Conservation (phyloP, 441 rosid species). For the Syzygium malaccense region DNA sequence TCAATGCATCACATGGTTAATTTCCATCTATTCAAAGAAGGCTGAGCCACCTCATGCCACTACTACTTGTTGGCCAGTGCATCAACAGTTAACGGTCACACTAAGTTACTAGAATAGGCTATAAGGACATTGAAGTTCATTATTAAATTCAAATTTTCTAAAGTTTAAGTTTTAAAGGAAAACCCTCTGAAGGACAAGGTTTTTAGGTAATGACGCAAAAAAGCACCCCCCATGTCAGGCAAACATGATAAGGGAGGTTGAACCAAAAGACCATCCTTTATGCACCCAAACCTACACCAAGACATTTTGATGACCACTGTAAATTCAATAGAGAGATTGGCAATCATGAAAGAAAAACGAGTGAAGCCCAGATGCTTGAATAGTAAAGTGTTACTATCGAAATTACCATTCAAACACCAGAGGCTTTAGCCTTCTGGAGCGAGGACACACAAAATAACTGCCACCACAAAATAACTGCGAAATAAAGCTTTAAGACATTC, state of each 20-base stretch:
- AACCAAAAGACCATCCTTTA: background rate
- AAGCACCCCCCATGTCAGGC: background rate
- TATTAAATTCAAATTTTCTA: background rate
- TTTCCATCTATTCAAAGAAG: background rate
- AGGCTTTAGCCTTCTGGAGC: background rate
- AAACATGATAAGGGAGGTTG: background rate
- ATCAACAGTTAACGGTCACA: background rate
- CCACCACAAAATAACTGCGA: background rate
- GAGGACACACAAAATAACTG: background rate
- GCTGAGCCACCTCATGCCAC: background rate
- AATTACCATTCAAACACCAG: background rate
- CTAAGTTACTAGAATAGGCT: background rate
- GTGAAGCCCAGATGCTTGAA: background rate
- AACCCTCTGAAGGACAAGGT: background rate
- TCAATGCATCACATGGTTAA: background rate
- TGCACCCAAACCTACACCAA: background rate
- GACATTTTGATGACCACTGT: background rate
- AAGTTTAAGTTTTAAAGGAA: background rate
- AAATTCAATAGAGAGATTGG: background rate
- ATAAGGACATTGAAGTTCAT: background rate
- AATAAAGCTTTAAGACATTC: background rate
- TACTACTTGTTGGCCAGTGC: background rate
- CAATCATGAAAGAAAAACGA: background rate
- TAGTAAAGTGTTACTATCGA: background rate
- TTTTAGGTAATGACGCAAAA: background rate